phyloP scores from a whole-genome alignment of 164 flowering plant species.

The Sextonia rubra region DNA sequence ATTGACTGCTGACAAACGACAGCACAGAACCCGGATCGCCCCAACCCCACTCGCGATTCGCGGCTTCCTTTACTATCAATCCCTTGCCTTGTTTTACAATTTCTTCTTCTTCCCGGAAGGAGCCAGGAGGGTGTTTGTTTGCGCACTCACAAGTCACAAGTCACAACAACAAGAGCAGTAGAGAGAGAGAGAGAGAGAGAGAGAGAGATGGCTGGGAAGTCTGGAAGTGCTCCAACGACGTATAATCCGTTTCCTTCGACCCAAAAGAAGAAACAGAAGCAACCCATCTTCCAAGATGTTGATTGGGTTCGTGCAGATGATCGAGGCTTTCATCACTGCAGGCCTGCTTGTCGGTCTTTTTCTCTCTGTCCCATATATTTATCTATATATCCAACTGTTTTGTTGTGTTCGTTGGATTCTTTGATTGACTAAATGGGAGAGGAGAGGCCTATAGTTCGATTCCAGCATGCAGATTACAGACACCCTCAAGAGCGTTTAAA shows the following conservation, averaged over 20 bases:
- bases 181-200: neutral
- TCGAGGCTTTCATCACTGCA: slow-evolving; percentile 79
- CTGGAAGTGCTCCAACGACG: slow-evolving; percentile 41
- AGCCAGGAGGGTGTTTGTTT: too few relatives aligned
- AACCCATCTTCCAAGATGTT: slow-evolving; percentile 37
- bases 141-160: neutral
- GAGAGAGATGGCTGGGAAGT: slow-evolving; percentile 47
- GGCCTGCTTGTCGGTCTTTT: slow-evolving; percentile 71
- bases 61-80: neutral
- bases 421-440: too few relatives aligned
- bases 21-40: too few relatives aligned
- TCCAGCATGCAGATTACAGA: neutral
- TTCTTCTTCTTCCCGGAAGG: slow-evolving; percentile 16
- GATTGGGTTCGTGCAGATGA: slow-evolving; percentile 87
- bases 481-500: too few relatives aligned
- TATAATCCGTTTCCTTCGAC: slow-evolving; percentile 54
- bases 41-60: neutral
- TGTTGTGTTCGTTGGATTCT: too few relatives aligned
- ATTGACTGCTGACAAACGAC: neutral
- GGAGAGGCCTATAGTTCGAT: too few relatives aligned
- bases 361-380: slow-evolving; percentile 3
- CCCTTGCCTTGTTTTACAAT: neutral
- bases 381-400: neutral
- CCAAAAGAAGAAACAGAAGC: slow-evolving; percentile 12
- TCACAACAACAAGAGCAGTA: neutral